phyloP scores from a whole-genome alignment of 495 filamentous ascomycete species.

The Amniculicola lignicola region DNA sequence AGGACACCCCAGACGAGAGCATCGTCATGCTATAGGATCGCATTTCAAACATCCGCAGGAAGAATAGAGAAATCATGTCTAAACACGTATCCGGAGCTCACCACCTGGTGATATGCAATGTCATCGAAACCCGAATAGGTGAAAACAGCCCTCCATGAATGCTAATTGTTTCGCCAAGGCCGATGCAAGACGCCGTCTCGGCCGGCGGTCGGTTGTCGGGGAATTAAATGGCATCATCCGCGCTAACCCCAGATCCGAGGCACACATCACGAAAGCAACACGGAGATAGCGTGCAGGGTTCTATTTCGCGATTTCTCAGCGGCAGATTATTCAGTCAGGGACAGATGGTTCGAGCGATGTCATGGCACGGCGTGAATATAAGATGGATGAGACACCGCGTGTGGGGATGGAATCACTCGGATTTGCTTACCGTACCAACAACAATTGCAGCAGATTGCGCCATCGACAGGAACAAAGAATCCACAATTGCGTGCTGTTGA shows the following conservation, averaged over 20 bases:
- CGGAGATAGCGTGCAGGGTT: not conserved
- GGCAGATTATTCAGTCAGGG: slow-evolving; percentile 2
- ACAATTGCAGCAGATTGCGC: slow-evolving; percentile 12
- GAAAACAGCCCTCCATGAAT: too few species aligned
- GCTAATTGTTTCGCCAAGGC: not conserved
- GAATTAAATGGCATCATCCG: slow-evolving; percentile 16
- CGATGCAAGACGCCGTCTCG: not conserved
- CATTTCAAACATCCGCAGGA: too few species aligned
- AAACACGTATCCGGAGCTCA: slow-evolving; percentile 40
- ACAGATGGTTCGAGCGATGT: too few species aligned
- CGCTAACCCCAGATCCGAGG: slow-evolving; percentile 1
- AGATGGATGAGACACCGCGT: too few species aligned
- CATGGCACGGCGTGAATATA: too few species aligned
- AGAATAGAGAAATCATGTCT: slow-evolving; percentile 28
- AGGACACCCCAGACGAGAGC: too few species aligned
- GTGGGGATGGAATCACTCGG: not conserved
- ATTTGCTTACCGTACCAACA: not conserved
- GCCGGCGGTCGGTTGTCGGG: slow-evolving; percentile 4
- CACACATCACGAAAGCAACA: not conserved
- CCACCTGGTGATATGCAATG: slow-evolving; percentile 1
- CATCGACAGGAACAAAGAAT: slow-evolving; percentile 13
- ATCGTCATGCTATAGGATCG: too few species aligned
- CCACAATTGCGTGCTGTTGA: too few species aligned
- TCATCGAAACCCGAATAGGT: too few species aligned
- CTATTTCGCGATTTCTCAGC: slow-evolving; percentile 15